Base-by-base conservation (phyloP, 306 rosid genomes). In the Trifolium repens region DNA sequence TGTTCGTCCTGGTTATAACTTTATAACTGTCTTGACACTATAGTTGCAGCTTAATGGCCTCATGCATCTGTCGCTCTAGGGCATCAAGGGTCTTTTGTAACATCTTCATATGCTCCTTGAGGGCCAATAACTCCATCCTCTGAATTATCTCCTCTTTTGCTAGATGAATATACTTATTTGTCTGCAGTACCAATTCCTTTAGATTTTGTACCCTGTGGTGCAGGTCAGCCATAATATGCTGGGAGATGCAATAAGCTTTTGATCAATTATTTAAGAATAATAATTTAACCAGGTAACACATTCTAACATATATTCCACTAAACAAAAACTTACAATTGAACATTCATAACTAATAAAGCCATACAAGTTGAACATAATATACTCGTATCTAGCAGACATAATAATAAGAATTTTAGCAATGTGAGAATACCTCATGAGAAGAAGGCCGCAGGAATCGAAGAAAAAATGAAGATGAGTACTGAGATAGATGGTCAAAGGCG, bases 381-480 rank as follows among this genome's bases (percentile, higher is more conserved):
- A 62, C 9, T 49, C 27, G 13, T 27, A 60, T 60, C 12, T 60
- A 13, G 37, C 16, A 37, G 2, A 30, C 67, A 60, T 4, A 60
- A 15, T 13, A 32, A 16, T 39, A 39, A 40, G 15, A 16, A 19
- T 9, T 16, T 65, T 39, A 65, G 50, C 50, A 37, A 17, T 17
- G 32, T 5, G 70, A 40, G 35, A 8, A 65, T 65, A 65, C 71
- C 71, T 65, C 35, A 8, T 14, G 50, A 6, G 71, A 40, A 40
- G 71, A 65, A 65, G 71, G 71, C 34, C 11, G 71, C 22, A 65
- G 71, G 53, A 65, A 65, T 17, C 11, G 71, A 65, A 32, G 35
- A 40, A 65, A 65, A 65, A 65, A 34, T 4, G 65, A 26, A 5
- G 53, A 40, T 19, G 71, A 40, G 35, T 11, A 6, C 30, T 8